Conservation (phyloP, 306 rosid species). For the Citrullus colocynthis region DNA sequence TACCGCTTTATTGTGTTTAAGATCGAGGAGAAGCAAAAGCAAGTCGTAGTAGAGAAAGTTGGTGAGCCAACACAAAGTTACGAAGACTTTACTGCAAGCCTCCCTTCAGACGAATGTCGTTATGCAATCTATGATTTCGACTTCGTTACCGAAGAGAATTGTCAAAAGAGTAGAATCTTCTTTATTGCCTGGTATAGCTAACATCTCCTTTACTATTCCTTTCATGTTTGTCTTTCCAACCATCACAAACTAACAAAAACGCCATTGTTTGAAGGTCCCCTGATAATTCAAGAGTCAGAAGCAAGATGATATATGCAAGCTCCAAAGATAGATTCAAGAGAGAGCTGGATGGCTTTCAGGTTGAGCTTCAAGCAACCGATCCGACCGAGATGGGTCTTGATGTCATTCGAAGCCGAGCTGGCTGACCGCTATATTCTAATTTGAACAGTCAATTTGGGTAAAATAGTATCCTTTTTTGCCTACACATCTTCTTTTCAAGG, state of each 20-base stretch:
- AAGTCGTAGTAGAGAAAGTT: constrained; percentile 67
- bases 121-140: constrained; percentile 81
- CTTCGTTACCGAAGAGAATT: constrained; percentile 58
- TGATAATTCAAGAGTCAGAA: constrained; percentile 64
- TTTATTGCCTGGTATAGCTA: constrained; percentile 63
- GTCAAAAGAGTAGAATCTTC: constrained; percentile 72
- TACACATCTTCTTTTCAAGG: neutral
- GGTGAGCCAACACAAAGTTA: constrained; percentile 63
- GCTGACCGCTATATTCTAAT: constrained; percentile 16
- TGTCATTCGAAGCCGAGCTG: constrained; percentile 64
- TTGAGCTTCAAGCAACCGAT: constrained; percentile 81
- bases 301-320: constrained; percentile 92
- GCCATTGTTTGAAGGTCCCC: constrained; percentile 50
- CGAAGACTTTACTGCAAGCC: constrained; percentile 58
- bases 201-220: neutral
- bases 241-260: neutral
- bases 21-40: constrained; percentile 84
- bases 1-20: constrained; percentile 55
- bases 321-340: constrained; percentile 89
- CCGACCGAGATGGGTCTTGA: constrained; percentile 76
- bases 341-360: constrained; percentile 81
- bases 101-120: constrained; percentile 73
- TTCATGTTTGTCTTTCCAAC: neutral
- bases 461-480: neutral
- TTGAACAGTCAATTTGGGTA: constrained; percentile 15